Base-by-base conservation (phyloP, 441 rosid genomes). In the Populus hybrid region DNA sequence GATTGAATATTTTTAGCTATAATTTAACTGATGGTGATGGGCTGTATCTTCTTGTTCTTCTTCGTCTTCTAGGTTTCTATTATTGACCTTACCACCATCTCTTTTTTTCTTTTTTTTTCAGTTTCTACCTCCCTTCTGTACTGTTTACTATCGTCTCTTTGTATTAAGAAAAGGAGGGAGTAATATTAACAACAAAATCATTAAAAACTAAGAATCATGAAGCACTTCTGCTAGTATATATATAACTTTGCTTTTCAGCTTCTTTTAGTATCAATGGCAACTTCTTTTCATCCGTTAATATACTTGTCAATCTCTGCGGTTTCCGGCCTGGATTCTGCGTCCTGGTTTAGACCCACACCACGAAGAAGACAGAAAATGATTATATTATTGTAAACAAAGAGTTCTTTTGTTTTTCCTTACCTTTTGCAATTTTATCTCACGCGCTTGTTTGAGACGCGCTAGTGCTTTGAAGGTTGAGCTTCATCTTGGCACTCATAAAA, bases 31-130 rank as follows among this genome's bases (percentile, higher is more conserved):
- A 57, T 40, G 66, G 30, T 28, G 30, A 30, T 53, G 18, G 24
- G 14, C 32, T 40, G 38, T 21, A 3, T 2, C 12, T 18, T 61
- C 65, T 67, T 32, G 32, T 46, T 50, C 61, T 53, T 16, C 38
- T 26, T 70, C 85, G 8, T 35, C 61, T 80, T 79, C 65, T 65
- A 75, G 30, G 21, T 46, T 66, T 65, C 21, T 40, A 63, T 14
- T 68, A 36, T 69, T 64, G 9, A 64, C 63, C 18, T 40, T 7
- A 65, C 30, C 19, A 9, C 61, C n/a, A 53, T 53, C 8, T 53
- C 21, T 53, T 6, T 0, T 40, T 42, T 18, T 0, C 2, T 1
- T 50, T 53, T 6, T 53, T 35, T 53, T 70, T 6, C n/a, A 11
- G 28, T 16, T 24, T 3, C 23, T 16, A 69, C 26, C 64, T 66